Evolutionary conservation across 495 filamentous ascomycete species (phyloP).

Genomic region (Neurospora sp.): DNA sequence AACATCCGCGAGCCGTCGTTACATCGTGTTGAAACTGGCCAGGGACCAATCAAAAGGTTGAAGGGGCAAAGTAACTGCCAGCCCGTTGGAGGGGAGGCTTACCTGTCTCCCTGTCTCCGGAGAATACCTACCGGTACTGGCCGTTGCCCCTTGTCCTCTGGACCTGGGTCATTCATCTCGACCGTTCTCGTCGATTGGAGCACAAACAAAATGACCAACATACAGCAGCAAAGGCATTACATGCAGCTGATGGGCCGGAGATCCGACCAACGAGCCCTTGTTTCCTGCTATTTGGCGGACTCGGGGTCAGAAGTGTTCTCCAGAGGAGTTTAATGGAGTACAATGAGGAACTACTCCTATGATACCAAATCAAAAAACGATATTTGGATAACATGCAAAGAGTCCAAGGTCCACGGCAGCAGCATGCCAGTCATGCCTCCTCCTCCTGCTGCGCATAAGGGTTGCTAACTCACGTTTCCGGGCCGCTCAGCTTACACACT

Average conservation of each 20-base stretch:
- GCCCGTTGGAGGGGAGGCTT: not conserved
- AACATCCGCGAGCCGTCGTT: not conserved
- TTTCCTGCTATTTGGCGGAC: not conserved
- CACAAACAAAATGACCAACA: not conserved
- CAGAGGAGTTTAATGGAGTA: not conserved
- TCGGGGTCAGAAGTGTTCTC: not conserved
- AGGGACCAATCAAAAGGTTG: not conserved
- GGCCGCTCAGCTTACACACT: not conserved
- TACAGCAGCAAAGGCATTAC: not conserved
- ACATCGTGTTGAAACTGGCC: not conserved
- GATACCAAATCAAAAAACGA: not conserved
- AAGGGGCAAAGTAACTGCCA: not conserved
- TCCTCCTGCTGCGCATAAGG: not conserved
- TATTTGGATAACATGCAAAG: not conserved
- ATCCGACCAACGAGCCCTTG: not conserved
- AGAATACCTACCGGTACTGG: not conserved
- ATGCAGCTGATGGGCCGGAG: not conserved
- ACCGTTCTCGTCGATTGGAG: not conserved
- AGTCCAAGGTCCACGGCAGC: not conserved
- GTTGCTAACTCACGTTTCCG: not conserved
- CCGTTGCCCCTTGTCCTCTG: not conserved
- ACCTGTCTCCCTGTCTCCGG: not conserved
- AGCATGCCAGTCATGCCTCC: not conserved
- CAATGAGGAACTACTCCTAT: not conserved
- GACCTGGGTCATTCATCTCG: not conserved